A percentile compares a stretch with the other conserved stretches of the same genome.
Conservation (phyloP, 148 eudicot genomes). For the Chenopodium quinoa region DNA sequence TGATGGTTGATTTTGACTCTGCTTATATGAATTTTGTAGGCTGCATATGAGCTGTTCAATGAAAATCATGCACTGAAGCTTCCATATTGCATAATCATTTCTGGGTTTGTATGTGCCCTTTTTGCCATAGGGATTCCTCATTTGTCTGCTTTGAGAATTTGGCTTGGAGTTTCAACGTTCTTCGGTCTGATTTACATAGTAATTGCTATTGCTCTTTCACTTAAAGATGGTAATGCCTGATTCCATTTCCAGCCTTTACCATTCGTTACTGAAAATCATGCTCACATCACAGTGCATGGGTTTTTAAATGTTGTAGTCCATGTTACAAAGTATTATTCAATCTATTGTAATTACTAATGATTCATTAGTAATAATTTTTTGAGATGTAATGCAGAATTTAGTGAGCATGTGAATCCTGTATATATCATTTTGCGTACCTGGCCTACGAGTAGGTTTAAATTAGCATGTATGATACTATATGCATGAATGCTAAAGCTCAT, state of each 20-base stretch:
- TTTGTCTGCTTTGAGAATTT: slow-evolving; percentile 77
- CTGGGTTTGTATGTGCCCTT: slow-evolving; percentile 72
- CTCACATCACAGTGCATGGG: neutral
- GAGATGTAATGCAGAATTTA: neutral
- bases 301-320: neutral
- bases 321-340: neutral
- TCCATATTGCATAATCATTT: slow-evolving; percentile 66
- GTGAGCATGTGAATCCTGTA: slow-evolving; percentile 4
- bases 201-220: slow-evolving; percentile 57
- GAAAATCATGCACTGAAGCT: slow-evolving; percentile 67
- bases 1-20: slow-evolving; percentile 4
- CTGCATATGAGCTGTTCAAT: slow-evolving; percentile 52
- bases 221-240: slow-evolving; percentile 62
- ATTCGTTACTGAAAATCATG: neutral
- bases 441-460: neutral
- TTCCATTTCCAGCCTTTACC: neutral
- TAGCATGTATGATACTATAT: neutral
- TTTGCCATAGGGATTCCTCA: slow-evolving; percentile 87
- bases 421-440: neutral
- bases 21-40: slow-evolving; percentile 45
- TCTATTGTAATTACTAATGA: neutral
- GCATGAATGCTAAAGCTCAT: slow-evolving; percentile 14
- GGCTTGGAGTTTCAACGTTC: slow-evolving; percentile 83
- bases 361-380: neutral
- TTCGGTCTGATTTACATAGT: slow-evolving; percentile 74